Evolutionary conservation across 2,329 filamentous ascomycete genomes (phyloP).

Genomic region (Camillea tinctor): DNA sequence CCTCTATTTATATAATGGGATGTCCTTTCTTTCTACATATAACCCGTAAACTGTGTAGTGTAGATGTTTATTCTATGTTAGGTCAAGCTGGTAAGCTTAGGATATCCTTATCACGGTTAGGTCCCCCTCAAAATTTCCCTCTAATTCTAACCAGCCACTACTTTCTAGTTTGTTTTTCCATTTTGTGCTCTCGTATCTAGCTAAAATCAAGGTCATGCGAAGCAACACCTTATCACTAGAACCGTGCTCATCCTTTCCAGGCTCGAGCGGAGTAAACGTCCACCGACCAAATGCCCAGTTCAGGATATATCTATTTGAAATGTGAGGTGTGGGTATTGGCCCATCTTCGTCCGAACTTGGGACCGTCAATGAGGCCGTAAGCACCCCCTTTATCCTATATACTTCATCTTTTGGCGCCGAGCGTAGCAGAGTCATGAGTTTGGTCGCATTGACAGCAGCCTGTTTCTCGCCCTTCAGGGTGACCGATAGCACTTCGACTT

Average conservation of each 20-base stretch:
- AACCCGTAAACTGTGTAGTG: too few relatives aligned
- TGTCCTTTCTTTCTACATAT: too few relatives aligned
- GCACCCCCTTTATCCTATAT: slow-evolving; percentile 84
- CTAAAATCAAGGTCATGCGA: slow-evolving; percentile 74
- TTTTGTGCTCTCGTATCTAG: slow-evolving; percentile 69
- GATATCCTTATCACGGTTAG: slow-evolving; percentile 52
- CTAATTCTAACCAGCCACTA: slow-evolving; percentile 52
- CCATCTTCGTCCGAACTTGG: slow-evolving; percentile 51
- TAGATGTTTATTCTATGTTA: too few relatives aligned
- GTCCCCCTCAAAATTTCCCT: slow-evolving; percentile 44
- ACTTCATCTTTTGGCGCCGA: slow-evolving; percentile 87
- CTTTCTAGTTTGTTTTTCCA: slow-evolving; percentile 73
- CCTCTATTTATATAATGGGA: too few relatives aligned
- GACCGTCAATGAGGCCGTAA: slow-evolving; percentile 47
- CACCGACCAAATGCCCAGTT: slow-evolving; percentile 98
- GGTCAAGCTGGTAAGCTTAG: not conserved
- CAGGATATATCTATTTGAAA: slow-evolving; percentile 69
- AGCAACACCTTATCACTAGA: slow-evolving; percentile 56
- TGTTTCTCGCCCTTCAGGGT: slow-evolving; percentile 52
- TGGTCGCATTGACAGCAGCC: slow-evolving; percentile 52
- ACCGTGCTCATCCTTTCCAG: slow-evolving; percentile 46
- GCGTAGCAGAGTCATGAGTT: slow-evolving; percentile 66
- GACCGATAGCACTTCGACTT: slow-evolving; percentile 91
- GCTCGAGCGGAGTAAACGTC: slow-evolving; percentile 72
- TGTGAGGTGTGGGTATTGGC: slow-evolving; percentile 29